Base-by-base conservation (phyloP, 2,329 filamentous ascomycete species). In the Ceratocystis harringtonii region DNA sequence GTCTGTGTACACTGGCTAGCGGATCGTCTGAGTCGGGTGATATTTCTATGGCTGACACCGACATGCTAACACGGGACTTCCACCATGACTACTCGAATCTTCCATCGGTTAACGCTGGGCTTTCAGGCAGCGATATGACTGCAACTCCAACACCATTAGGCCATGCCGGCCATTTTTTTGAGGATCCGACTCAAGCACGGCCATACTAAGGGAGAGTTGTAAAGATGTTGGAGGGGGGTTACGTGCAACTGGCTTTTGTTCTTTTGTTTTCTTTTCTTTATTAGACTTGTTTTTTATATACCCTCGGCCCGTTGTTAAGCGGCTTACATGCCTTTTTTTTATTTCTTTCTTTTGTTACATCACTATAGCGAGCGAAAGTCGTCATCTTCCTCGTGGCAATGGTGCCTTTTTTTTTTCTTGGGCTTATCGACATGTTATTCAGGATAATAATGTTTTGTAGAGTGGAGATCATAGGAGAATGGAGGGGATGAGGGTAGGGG, bases 11-110 rank as follows among this genome's bases (percentile, higher is more conserved):
- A 45, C 72, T 76, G 69, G 69, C 74, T 3, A 70, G 69, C 63
- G 71, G 69, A 50, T 69, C 70, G 44, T 66, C 71, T 5, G 73
- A 74, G n/a, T 68, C 70, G 25, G 73, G 32, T n/a, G 65, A 76
- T 44, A 70, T 76, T n/a, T 71, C 74, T 36, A 76, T 76, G 74
- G 67, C 68, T 7, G 74, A 76, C 61, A 69, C 72, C 2, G 70
- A 72, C 5, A 73, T 74, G 70, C 71, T 74, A 66, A 55, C 55
- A 1, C 58, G 58, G 25, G 69, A 69, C 57, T 70, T 71, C 28
- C 68, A 61, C 62, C 68, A 60, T 62, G 68, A 30, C 70, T 41
- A 41, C 66, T 72, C 36, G 36, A 41, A 4, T 10, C 10, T 41
- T 41, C 36, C 36, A 3, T 15, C 36, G 10, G 36, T 41, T 4